Evolutionary conservation across 768 basidiomycete genomes (phyloP).

Genomic region (Hygrophorus pudorinus): DNA sequence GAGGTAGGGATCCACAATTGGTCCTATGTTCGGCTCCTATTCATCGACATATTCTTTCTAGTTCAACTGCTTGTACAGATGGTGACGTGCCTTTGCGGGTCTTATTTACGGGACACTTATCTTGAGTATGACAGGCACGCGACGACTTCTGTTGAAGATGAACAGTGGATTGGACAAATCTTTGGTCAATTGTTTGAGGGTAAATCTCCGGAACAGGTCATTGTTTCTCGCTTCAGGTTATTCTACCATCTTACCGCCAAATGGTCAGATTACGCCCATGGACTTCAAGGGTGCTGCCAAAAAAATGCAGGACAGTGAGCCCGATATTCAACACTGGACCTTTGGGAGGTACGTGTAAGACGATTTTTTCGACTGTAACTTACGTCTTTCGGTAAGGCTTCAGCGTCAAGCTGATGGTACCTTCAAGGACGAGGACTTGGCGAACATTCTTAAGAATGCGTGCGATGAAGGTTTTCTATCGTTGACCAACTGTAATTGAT

Average conservation of each 20-base stretch:
- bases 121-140: slow-evolving; percentile 39
- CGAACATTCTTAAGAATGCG: slow-evolving; percentile 57
- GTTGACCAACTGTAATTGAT: slow-evolving; percentile 1
- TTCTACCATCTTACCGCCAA: not conserved
- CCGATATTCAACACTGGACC: slow-evolving; percentile 52
- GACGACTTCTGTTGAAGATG: slow-evolving; percentile 63
- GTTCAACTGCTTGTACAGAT: slow-evolving; percentile 80
- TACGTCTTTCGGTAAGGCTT: slow-evolving; percentile 30
- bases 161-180: slow-evolving; percentile 49
- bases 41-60: slow-evolving; percentile 16
- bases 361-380: not conserved
- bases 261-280: slow-evolving; percentile 17
- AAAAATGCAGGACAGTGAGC: slow-evolving; percentile 29
- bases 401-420: slow-evolving; percentile 46
- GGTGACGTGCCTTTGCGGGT: slow-evolving; percentile 15
- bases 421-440: slow-evolving; percentile 67
- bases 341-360: slow-evolving; percentile 42
- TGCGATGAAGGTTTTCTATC: slow-evolving; percentile 23
- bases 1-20: slow-evolving; percentile 38
- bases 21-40: not conserved
- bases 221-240: not conserved
- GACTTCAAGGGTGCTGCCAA: slow-evolving; percentile 44
- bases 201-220: slow-evolving; percentile 34
- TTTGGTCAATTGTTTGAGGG: slow-evolving; percentile 45
- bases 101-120: not conserved